Base-by-base conservation (phyloP, 1,284 basidiomycete species). In the Singerocomus rubriflavus region DNA sequence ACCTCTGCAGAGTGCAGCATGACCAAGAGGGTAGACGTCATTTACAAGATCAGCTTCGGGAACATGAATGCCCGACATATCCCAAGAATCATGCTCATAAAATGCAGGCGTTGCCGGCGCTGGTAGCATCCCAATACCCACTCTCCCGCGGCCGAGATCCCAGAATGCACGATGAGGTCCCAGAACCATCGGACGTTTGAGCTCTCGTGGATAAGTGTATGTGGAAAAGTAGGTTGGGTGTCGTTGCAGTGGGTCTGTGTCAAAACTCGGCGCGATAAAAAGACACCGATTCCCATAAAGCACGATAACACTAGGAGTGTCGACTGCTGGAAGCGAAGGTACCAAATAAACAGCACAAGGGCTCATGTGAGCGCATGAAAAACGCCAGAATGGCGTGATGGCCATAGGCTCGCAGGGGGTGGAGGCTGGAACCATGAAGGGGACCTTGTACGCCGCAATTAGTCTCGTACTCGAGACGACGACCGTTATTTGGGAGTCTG, bases 141-240 rank as follows among this genome's bases (percentile, higher is more conserved):
- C 39, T 17, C 48, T 40, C 6, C 48, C 56, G 29, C 30, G 46
- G 5, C 56, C 52, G 21, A 51, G 48, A 25, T 57, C 56, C 56
- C 56, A 57, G 37, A 57, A 54, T 27, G 56, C 52, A 39, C 52
- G 52, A 5, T 57, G 48, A n/a, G 56, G 52, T 21, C 52, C 56
- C 4, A 57, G 31, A 10, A 58, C 35, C 42, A 52, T 45, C 12
- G 49, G 46, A 25, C 44, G 31, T 21, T 51, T 49, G 37, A 58
- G 46, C 16, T 43, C 36, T 21, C 44, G 48, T 14, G 52, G 52
- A 21, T 32, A 45, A 4, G 33, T 51, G 17, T 49, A 58, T 8
- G 56, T 57, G 10, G 45, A 50, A 38, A 58, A 46, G 39, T 55
- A 58, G 10, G 53, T 58, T 13, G 56, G 56, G 30, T 57, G 56